Conservation (phyloP, 140 eudicot species). For the Anethum foeniculum region DNA sequence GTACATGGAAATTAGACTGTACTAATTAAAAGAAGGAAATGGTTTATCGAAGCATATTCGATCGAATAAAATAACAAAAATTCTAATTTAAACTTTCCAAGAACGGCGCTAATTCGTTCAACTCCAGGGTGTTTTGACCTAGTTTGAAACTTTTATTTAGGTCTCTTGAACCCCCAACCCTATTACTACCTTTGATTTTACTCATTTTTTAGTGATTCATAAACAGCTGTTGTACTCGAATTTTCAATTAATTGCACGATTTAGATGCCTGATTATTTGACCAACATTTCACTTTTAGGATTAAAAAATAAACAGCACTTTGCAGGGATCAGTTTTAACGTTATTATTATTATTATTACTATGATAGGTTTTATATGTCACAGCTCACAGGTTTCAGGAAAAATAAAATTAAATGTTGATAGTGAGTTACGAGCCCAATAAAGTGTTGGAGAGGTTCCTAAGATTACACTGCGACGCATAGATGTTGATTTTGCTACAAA, state of each 20-base stretch:
- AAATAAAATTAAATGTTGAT: too few relatives aligned
- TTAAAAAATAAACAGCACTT: not conserved
- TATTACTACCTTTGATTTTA: too few relatives aligned
- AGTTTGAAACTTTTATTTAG: not conserved
- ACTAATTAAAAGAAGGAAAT: not conserved
- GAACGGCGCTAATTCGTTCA: conserved; percentile 7
- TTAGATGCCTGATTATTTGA: not conserved
- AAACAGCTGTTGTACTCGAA: not conserved
- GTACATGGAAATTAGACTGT: too few relatives aligned
- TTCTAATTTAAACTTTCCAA: not conserved
- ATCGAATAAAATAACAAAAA: too few relatives aligned
- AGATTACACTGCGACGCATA: too few relatives aligned
- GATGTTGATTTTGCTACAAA: too few relatives aligned
- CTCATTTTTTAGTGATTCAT: not conserved
- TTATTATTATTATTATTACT: too few relatives aligned
- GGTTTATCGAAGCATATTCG: not conserved
- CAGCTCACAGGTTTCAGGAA: too few relatives aligned
- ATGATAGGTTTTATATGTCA: too few relatives aligned
- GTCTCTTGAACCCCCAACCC: not conserved
- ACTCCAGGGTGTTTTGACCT: not conserved
- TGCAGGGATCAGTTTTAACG: not conserved
- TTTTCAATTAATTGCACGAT: not conserved
- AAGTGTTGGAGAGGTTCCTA: too few relatives aligned
- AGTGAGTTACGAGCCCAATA: too few relatives aligned
- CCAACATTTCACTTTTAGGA: not conserved